Percentiles rank a stretch among this genome's conserved stretches.
Evolutionary conservation across 768 basidiomycete genomes (phyloP).

Genomic region (Flagelloscypha sp.): DNA sequence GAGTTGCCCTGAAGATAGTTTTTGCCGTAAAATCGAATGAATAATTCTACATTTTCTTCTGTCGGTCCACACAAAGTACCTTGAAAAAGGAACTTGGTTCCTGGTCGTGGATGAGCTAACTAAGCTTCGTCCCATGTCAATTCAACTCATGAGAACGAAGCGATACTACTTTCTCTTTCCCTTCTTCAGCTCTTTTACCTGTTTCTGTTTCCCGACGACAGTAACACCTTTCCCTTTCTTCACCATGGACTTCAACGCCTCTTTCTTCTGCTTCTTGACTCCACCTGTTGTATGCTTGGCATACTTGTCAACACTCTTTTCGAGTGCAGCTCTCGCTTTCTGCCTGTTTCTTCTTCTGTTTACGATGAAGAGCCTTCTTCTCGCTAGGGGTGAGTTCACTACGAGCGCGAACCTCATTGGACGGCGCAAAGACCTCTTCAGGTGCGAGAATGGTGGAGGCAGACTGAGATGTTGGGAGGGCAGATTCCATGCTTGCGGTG

Average conservation of each 20-base stretch:
- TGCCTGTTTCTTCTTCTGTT: constrained; percentile 64
- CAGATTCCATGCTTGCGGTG: constrained; percentile 79
- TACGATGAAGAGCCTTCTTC: constrained; percentile 64
- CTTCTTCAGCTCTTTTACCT: constrained; percentile 24
- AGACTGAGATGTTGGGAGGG: constrained; percentile 77
- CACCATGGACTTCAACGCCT: constrained; percentile 72
- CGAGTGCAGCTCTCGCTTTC: constrained; percentile 56
- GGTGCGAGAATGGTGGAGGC: constrained; percentile 80
- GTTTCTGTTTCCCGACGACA: constrained; percentile 67
- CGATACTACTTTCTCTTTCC: constrained; percentile 23
- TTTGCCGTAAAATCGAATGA: constrained; percentile 11
- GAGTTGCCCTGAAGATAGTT: no score
- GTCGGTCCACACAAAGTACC: no score
- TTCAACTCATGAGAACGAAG: no score
- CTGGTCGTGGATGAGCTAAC: no score
- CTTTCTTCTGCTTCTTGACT: constrained; percentile 77
- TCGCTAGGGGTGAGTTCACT: constrained; percentile 81
- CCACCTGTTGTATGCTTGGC: constrained; percentile 44
- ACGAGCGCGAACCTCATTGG: constrained; percentile 49
- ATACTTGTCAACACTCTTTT: constrained; percentile 57
- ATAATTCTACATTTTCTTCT: not conserved
- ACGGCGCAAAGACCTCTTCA: constrained; percentile 76
- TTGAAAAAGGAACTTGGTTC: no score
- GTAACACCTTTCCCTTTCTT: constrained; percentile 83
- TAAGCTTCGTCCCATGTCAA: no score